Conservation (phyloP, 164 flowering plant species). For the Stephania japonica region DNA sequence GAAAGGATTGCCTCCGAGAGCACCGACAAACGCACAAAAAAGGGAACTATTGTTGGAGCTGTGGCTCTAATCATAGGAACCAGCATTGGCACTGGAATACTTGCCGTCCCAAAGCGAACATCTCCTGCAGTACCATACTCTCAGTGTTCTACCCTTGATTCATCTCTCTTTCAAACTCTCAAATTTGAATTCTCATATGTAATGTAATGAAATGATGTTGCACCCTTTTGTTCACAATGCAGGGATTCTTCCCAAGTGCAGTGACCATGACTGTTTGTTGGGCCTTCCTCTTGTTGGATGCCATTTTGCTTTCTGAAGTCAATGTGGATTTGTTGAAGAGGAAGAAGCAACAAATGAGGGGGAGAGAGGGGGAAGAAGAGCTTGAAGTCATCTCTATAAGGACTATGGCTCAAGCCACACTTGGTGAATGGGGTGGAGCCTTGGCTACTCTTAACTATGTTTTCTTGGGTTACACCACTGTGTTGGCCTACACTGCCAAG, state of each 20-base stretch:
- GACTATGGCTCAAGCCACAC: slow-evolving; percentile 79
- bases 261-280: slow-evolving; percentile 50
- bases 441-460: slow-evolving; percentile 48
- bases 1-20: slow-evolving; percentile 15
- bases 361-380: slow-evolving; percentile 19
- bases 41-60: slow-evolving; percentile 63
- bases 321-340: slow-evolving; percentile 43
- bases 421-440: slow-evolving; percentile 63
- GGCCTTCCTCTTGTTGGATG: slow-evolving; percentile 76
- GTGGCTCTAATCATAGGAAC: slow-evolving; percentile 72
- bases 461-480: slow-evolving; percentile 67
- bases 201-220: background rate
- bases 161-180: background rate
- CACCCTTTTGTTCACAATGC: slow-evolving; percentile 16
- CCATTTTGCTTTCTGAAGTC: slow-evolving; percentile 59
- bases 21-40: slow-evolving; percentile 15
- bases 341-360: slow-evolving; percentile 26
- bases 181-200: background rate
- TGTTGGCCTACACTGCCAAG: slow-evolving; percentile 61
- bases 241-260: slow-evolving; percentile 77
- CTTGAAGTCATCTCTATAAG: slow-evolving; percentile 58
- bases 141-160: slow-evolving; percentile 7
- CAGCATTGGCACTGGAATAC: slow-evolving; percentile 79
- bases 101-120: slow-evolving; percentile 67
- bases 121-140: slow-evolving; percentile 52